Conservation (phyloP, 176 grass and related monocot species). For the Dactylis glomerata region DNA sequence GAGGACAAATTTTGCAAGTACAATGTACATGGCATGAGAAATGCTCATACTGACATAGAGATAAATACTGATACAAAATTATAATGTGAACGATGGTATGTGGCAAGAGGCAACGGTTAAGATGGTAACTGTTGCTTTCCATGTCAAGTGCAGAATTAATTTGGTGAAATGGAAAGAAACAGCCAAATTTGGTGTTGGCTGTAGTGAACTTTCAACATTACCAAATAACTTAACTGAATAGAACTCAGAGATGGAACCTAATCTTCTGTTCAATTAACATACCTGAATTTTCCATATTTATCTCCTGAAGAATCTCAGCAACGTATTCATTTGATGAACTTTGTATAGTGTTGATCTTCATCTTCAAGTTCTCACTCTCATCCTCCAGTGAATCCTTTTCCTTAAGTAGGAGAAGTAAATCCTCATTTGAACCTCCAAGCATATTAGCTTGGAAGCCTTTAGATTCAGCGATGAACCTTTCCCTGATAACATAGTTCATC, state of each 20-base stretch:
- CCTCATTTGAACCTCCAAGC: slow-evolving; percentile 35
- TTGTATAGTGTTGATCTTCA: slow-evolving; percentile 61
- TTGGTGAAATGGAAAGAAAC: slow-evolving; percentile 15
- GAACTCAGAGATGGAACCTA: background rate
- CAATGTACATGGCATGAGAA: slow-evolving; percentile 7
- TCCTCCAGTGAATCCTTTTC: slow-evolving; percentile 60
- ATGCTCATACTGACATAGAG: background rate
- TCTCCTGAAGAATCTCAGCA: slow-evolving; percentile 73
- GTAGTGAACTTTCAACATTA: background rate
- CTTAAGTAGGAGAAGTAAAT: slow-evolving; percentile 43
- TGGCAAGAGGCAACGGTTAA: slow-evolving; percentile 9
- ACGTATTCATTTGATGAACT: slow-evolving; percentile 72
- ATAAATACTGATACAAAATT: background rate
- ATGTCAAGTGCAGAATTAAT: background rate
- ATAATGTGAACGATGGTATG: background rate
- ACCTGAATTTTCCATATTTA: slow-evolving; percentile 63
- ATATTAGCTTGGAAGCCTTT: slow-evolving; percentile 50
- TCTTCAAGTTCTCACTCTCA: slow-evolving; percentile 49
- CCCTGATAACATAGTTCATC: slow-evolving; percentile 48
- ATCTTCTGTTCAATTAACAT: slow-evolving; percentile 17
- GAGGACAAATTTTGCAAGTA: background rate
- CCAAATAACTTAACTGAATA: slow-evolving; percentile 8
- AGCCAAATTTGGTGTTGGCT: background rate
- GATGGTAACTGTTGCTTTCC: background rate
- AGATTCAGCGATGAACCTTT: slow-evolving; percentile 62